phyloP scores from a whole-genome alignment of 805 yeast species.

The Metschnikowia reukaufii region DNA sequence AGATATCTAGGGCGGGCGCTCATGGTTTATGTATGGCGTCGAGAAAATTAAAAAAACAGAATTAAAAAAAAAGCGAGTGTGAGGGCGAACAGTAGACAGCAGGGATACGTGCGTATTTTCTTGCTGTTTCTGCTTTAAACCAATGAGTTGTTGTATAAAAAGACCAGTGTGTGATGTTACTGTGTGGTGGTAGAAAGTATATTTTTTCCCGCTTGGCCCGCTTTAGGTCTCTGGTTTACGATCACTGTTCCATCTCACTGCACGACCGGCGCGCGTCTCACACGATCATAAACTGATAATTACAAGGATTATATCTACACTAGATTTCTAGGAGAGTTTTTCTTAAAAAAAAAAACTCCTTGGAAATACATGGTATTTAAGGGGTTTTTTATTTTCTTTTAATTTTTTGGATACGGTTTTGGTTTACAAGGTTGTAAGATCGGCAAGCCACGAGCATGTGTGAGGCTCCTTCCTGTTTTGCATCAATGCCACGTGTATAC shows the following conservation, averaged over 20 bases:
- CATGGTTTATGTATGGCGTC: constrained; percentile 20
- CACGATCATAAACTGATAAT: background rate
- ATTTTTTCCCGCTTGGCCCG: background rate
- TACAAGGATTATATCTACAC: too few relatives aligned
- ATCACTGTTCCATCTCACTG: too few relatives aligned
- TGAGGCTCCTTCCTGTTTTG: background rate
- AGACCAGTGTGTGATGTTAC: too few relatives aligned
- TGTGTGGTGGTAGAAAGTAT: background rate
- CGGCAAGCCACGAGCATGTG: too few relatives aligned
- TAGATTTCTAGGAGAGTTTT: too few relatives aligned
- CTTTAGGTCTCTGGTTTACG: background rate
- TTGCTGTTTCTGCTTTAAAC: too few relatives aligned
- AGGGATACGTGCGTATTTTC: background rate
- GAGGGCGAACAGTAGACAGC: too few relatives aligned
- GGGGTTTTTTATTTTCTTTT: background rate
- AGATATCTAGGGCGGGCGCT: constrained; percentile 67
- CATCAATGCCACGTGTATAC: background rate
- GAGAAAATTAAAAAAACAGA: background rate
- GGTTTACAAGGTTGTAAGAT: too few relatives aligned
- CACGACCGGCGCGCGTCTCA: background rate
- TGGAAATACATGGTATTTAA: background rate
- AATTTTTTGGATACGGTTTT: too few relatives aligned
- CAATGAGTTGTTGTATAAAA: too few relatives aligned
- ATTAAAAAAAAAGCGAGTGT: too few relatives aligned
- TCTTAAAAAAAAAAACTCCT: too few relatives aligned